Base-by-base conservation (phyloP, 2,329 filamentous ascomycete species). In the Colletotrichum theobromicola region DNA sequence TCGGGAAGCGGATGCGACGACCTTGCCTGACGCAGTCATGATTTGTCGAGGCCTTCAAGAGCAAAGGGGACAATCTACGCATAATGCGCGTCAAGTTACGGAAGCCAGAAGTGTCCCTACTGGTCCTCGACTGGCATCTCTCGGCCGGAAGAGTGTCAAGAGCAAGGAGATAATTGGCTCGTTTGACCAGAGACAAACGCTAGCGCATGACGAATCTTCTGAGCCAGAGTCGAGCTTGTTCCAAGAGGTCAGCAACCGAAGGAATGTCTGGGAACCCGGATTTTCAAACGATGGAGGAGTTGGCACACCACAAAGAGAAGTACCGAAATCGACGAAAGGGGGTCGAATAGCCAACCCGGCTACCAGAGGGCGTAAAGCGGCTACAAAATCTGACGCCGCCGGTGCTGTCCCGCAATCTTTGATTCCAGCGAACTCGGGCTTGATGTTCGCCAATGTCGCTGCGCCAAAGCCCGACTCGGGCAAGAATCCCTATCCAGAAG, bases 341-440 rank as follows among this genome's bases (percentile, higher is more conserved):
- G 32, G 10, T 37, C 70, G 64, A 32, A 50, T 70, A 10, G 58
- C 73, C 9, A 90, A 90, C 72, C 88, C 88, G 21, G 89, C 89
- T 5, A 89, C 87, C 13, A 83, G 88, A 77, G 89, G 89, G 35
- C 88, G 83, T 72, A 90, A 90, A 78, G 88, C 89, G 53, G 88
- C 88, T 12, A 84, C 85, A 66, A 87, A 85, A 74, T 86, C 88
- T 66, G 85, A 90, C 77, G 88, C 88, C 9, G 87, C 86, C 34
- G 89, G 89, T 18, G 83, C 85, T 70, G 81, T 84, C 28, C 88
- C 88, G 12, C 83, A 86, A 75, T 82, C 78, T 7, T 76, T 88
- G n/a, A 77, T 87, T 8, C 83, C 84, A 42, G 66, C 42, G 16
- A 65, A 28, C 16, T 28, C 50, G 7, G 50, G 35, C 5, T 18